phyloP scores from a whole-genome alignment of 306 rosid genomes.

The Hylodesmum podocarpum region DNA sequence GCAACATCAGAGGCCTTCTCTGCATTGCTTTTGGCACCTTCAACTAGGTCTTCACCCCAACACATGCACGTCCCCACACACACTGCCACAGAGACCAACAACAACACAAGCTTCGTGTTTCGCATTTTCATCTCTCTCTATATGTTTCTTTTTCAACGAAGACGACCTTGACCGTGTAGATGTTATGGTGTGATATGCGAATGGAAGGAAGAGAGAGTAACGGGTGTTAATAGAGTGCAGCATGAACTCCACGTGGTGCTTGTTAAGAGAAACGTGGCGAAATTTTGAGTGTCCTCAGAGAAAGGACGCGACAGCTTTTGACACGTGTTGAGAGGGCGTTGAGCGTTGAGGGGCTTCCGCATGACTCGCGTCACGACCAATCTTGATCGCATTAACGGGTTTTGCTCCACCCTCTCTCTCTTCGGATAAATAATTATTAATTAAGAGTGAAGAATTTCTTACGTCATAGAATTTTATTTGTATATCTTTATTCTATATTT shows the following conservation, averaged over 20 bases:
- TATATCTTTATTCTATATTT: too few relatives aligned
- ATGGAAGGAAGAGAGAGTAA: conserved; percentile 14
- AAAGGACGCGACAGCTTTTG: not conserved
- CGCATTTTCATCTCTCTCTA: conserved; percentile 29
- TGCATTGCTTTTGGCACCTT: conserved; percentile 20
- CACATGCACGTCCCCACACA: conserved; percentile 29
- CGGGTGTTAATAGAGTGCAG: not conserved
- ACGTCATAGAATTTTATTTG: not conserved
- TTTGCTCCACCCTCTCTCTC: not conserved
- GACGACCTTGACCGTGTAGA: not conserved
- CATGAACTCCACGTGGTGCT: conserved; percentile 43
- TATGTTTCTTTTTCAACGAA: not conserved
- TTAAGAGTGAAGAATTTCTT: too few relatives aligned
- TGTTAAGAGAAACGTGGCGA: conserved; percentile 46
- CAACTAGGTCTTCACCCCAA: conserved; percentile 27
- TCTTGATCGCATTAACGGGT: conserved; percentile 7
- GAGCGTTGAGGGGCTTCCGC: not conserved
- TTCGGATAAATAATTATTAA: not conserved
- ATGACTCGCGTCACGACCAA: conserved; percentile 19
- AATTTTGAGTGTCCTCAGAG: not conserved
- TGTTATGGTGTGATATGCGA: not conserved
- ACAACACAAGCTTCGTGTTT: conserved; percentile 17
- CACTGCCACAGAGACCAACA: conserved; percentile 27
- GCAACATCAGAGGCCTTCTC: conserved; percentile 13
- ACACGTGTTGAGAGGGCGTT: conserved; percentile 55